Evolutionary conservation across 1,284 basidiomycete genomes (phyloP).

Genomic region (Trichosporon inkin): DNA sequence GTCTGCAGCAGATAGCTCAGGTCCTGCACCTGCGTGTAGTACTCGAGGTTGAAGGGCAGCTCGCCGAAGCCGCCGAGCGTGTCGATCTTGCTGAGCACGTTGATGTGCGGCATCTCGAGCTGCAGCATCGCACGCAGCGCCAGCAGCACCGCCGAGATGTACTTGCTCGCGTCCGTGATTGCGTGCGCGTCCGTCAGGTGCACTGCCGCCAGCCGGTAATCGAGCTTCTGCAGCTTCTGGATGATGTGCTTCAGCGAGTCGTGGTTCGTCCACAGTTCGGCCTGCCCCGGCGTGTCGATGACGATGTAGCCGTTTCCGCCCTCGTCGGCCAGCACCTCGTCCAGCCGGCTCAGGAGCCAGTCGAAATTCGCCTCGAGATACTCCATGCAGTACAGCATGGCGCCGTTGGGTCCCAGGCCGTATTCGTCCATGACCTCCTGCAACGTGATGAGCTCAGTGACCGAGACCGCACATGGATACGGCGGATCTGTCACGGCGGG

Average conservation of each 20-base stretch:
- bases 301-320: conserved; percentile 65
- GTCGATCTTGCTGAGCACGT: conserved; percentile 95
- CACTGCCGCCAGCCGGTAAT: conserved; percentile 85
- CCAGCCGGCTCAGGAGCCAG: conserved; percentile 76
- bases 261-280: conserved; percentile 95
- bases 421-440: conserved; percentile 82
- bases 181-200: conserved; percentile 96
- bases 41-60: conserved; percentile 92
- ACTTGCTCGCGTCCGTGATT: conserved; percentile 92
- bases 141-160: conserved; percentile 85
- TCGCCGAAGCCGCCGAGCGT: conserved; percentile 81
- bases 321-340: conserved; percentile 52
- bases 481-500: conserved; percentile 85
- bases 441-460: conserved; percentile 81
- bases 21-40: conserved; percentile 97
- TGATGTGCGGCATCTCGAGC: conserved; percentile 88
- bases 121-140: conserved; percentile 96
- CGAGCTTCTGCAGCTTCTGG: conserved; percentile 65
- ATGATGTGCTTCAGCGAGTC: conserved; percentile 77
- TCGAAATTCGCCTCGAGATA: conserved; percentile 93
- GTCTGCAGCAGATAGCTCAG: conserved; percentile 79
- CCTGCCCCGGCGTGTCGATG: conserved; percentile 96
- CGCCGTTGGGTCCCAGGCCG: conserved; percentile 90
- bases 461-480: conserved; percentile 85
- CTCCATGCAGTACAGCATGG: conserved; percentile 95